phyloP scores from a whole-genome alignment of 768 basidiomycete species.

The Terana coerulea region DNA sequence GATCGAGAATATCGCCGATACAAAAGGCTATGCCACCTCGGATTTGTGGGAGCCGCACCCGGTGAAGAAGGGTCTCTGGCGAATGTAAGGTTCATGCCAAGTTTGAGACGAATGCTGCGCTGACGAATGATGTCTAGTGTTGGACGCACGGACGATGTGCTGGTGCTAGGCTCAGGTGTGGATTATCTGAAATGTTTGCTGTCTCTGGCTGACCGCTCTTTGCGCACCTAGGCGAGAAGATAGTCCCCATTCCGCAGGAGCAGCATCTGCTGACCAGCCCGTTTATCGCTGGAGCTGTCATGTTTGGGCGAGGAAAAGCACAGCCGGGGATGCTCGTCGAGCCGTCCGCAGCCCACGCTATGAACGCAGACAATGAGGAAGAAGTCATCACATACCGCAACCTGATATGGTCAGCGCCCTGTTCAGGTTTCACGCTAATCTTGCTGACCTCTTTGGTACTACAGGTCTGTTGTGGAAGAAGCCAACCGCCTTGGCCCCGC shows the following conservation, averaged over 20 bases:
- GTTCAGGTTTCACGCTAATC: background rate
- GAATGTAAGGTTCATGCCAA: conserved; percentile 10
- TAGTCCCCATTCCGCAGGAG: conserved; percentile 15
- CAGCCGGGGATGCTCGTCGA: conserved; percentile 17
- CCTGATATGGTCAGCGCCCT: conserved; percentile 13
- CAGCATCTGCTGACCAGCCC: conserved; percentile 9
- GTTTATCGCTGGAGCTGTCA: conserved; percentile 11
- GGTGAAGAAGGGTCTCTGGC: conserved; percentile 14
- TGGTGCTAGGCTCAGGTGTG: conserved; percentile 14
- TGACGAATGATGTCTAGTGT: conserved; percentile 7
- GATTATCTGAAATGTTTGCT: background rate
- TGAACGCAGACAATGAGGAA: conserved; percentile 10
- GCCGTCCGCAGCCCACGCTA: conserved; percentile 1
- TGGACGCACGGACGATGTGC: conserved; percentile 17
- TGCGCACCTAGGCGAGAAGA: conserved; percentile 12
- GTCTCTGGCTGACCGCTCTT: background rate
- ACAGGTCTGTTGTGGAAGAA: conserved; percentile 23
- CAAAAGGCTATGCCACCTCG: conserved; percentile 12
- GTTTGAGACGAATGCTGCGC: no score
- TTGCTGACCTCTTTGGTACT: background rate
- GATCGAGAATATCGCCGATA: conserved; percentile 7
- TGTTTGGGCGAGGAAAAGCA: conserved; percentile 16
- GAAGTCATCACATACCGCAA: conserved; percentile 9
- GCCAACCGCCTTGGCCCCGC: conserved; percentile 23
- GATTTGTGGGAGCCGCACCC: conserved; percentile 16